Evolutionary conservation across 805 yeast genomes (phyloP), one percentile per base, ranked within the genome.

Genomic region (Osmozyma mogii): DNA sequence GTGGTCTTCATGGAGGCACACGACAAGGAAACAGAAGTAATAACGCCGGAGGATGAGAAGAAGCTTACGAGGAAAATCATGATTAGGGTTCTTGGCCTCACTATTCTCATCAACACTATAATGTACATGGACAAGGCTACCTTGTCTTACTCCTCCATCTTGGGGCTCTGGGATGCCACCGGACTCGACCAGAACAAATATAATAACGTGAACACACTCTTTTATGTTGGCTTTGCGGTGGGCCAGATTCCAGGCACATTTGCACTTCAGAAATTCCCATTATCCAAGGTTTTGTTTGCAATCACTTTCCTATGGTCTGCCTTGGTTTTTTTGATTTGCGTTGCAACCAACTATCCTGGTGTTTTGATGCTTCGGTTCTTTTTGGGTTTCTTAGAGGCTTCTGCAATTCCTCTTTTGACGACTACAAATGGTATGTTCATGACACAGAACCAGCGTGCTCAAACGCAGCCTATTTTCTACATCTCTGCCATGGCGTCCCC

Each of bases 121-220:
- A 47, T 69, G 31, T 70, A 64, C 41, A 60, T 69, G 46, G 78
- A 72, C 45, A 72, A 72, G 39, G 71, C 70, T 3, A 63, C 74
- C 3, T 40, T 70, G 25, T 60, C 71, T 0, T 72, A 68, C 40
- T 60, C 69, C 10, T 55, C 73, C 1, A 56, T 70, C 28, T 54
- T 70, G 29, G 76, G 66, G 1, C 47, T 72, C 16, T 68, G 58
- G 49, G 61, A 53, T 6, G 72, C 65, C 33, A 68, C 72, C n/a
- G n/a, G n/a, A 11, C 9, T 73, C 16, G 50, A 53, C 16, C 65
- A 65, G 38, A 41, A 57, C 29, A 56, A 55, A 28, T 72, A 68
- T 44, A 65, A 67, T 38, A 66, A 68, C 32, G 54, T 68, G 11
- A 68, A 70, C 36, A 67, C 77, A 3, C 35, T 72, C n/a, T 72